Conservation (phyloP, 441 rosid genomes). For the Sinapis alba region DNA sequence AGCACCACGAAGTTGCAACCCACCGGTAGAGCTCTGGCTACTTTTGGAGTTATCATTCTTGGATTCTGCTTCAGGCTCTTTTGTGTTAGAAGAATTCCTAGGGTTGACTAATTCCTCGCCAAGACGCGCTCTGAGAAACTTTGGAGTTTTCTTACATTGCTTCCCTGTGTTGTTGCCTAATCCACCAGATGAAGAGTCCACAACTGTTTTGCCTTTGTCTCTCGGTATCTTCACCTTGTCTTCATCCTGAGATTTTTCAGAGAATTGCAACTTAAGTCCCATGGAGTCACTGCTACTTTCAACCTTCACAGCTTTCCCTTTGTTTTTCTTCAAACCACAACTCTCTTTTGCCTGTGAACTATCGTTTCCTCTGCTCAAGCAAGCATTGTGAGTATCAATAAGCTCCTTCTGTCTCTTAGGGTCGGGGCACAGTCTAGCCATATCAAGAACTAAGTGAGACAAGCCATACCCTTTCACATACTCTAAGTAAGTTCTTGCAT, state of each 20-base stretch:
- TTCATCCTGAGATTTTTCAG: conserved; percentile 43
- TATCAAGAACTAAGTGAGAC: conserved; percentile 69
- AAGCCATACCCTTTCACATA: conserved; percentile 61
- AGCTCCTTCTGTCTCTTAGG: conserved; percentile 76
- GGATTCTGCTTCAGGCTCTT: conserved; percentile 43
- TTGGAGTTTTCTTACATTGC: conserved; percentile 70
- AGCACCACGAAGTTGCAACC: conserved; percentile 58
- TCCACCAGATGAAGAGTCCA: conserved; percentile 24
- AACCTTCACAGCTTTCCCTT: conserved; percentile 46
- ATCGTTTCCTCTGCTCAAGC: conserved; percentile 13
- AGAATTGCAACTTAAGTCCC: conserved; percentile 51
- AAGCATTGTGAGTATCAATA: conserved; percentile 57
- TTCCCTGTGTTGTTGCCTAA: conserved; percentile 48
- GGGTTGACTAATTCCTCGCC: conserved; percentile 61
- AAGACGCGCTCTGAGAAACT: conserved; percentile 64
- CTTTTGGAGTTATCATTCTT: conserved; percentile 37
- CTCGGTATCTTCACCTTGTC: neutral
- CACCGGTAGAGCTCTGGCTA: conserved; percentile 35
- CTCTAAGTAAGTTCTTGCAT: conserved; percentile 56
- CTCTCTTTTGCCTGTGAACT: conserved; percentile 37
- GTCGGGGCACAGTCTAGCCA: conserved; percentile 85
- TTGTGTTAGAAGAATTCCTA: conserved; percentile 38
- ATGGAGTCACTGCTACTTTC: conserved; percentile 30
- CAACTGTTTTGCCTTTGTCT: conserved; percentile 44
- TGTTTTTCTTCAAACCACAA: conserved; percentile 50